Evolutionary conservation across 1,284 basidiomycete species (phyloP).

Genomic region (Cystobasidium pallidum): DNA sequence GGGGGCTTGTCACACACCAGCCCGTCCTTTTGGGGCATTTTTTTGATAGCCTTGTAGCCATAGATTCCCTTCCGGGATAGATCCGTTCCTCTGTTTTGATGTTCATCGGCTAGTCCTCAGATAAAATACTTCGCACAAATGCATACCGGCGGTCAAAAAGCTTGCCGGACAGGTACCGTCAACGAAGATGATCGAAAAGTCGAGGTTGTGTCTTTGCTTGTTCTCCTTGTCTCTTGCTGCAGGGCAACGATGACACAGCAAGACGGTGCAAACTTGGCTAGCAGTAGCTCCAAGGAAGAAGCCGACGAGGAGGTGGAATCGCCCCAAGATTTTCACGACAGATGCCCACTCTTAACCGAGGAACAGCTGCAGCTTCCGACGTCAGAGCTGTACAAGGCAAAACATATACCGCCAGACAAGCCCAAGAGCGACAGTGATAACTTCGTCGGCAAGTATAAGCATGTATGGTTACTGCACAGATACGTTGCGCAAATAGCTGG

Average conservation of each 20-base stretch:
- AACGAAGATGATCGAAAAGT: background rate
- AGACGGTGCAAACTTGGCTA: background rate
- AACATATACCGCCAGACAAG: conserved; percentile 23
- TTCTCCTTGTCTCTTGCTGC: background rate
- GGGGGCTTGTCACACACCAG: too few relatives aligned
- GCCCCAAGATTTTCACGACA: conserved; percentile 27
- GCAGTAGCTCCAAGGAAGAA: background rate
- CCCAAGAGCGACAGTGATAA: conserved; percentile 25
- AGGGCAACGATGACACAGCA: conserved; percentile 9
- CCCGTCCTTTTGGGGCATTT: too few relatives aligned
- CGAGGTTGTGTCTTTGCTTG: too few relatives aligned
- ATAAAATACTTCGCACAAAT: too few relatives aligned
- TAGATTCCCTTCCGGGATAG: too few relatives aligned
- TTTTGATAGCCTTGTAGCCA: too few relatives aligned
- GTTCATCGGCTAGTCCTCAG: too few relatives aligned
- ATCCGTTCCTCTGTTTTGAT: too few relatives aligned
- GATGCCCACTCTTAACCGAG: conserved; percentile 36
- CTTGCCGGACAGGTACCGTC: too few relatives aligned
- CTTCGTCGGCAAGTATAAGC: conserved; percentile 32
- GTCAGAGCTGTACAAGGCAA: conserved; percentile 47
- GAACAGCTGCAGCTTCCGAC: conserved; percentile 48
- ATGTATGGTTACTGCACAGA: conserved; percentile 4
- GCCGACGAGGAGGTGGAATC: conserved; percentile 20
- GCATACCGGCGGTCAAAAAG: too few relatives aligned
- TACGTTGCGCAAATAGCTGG: background rate